Percentiles rank a stretch among this genome's conserved stretches.
These are phyloP conservation scores for Daldinia sp. DNA, from an alignment of 2,329 filamentous ascomycete genomes.

Conservation along the genomic window DNA sequence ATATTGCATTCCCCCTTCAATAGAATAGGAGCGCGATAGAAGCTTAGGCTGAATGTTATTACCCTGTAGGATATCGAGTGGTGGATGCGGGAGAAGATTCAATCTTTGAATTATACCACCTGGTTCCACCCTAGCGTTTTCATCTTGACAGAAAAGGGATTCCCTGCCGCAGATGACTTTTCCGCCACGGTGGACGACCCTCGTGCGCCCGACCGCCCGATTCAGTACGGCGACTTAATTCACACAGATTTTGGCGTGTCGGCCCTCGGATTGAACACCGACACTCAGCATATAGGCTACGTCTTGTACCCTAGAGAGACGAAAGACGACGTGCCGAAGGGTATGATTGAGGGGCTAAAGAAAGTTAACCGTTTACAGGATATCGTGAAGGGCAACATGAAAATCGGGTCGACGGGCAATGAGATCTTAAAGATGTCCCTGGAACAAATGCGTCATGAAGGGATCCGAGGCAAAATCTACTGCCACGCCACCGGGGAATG, in stretches of 20 bases:
- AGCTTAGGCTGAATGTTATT: neutral
- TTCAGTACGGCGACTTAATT: slow-evolving; percentile 56
- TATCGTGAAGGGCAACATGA: slow-evolving; percentile 55
- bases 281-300: slow-evolving; percentile 60
- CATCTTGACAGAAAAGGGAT: slow-evolving; percentile 49
- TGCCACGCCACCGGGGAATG: slow-evolving; percentile 60
- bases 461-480: slow-evolving; percentile 58
- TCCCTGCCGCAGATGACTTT: slow-evolving; percentile 40
- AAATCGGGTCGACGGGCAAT: slow-evolving; percentile 55
- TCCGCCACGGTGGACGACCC: slow-evolving; percentile 30
- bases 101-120: slow-evolving; percentile 59
- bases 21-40: neutral
- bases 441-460: slow-evolving; percentile 53
- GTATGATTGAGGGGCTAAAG: slow-evolving; percentile 53
- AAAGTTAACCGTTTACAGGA: slow-evolving; percentile 59
- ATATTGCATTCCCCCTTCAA: too few relatives aligned
- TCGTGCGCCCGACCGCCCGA: slow-evolving; percentile 41
- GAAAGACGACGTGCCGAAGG: slow-evolving; percentile 52
- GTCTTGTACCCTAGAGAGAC: slow-evolving; percentile 55
- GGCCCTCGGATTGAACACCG: slow-evolving; percentile 57
- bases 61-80: slow-evolving; percentile 55
- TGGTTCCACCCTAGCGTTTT: slow-evolving; percentile 60
- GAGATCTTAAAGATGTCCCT: slow-evolving; percentile 52
- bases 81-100: slow-evolving; percentile 60
- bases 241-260: slow-evolving; percentile 60